These are phyloP conservation scores for Fusarium caatingaense DNA, from an alignment of 2,329 filamentous ascomycete species.

Conservation along the genomic window DNA sequence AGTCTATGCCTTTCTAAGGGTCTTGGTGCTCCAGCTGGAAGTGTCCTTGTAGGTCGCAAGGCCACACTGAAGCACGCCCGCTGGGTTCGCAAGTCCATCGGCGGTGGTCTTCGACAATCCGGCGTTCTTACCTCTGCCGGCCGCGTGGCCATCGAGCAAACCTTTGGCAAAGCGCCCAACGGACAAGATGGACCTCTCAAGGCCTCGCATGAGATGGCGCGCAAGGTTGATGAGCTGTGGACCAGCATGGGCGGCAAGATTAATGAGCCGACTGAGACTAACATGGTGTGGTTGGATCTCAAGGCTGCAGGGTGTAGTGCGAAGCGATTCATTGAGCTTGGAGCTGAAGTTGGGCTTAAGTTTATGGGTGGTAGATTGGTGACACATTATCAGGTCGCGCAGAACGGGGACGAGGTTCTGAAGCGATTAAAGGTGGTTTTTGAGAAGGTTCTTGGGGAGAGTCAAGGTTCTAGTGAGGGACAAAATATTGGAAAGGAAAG, in stretches of 20 bases:
- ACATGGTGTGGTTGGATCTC: constrained; percentile 90
- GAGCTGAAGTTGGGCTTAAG: constrained; percentile 57
- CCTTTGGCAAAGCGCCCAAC: constrained; percentile 53
- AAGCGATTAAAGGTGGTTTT: constrained; percentile 67
- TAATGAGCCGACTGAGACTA: constrained; percentile 80
- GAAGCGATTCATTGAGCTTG: constrained; percentile 54
- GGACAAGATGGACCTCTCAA: constrained; percentile 67
- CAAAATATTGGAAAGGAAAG: constrained; percentile 43
- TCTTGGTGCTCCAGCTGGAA: constrained; percentile 83
- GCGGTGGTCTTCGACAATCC: constrained; percentile 78
- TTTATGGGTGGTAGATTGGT: constrained; percentile 58
- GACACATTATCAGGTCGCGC: constrained; percentile 70
- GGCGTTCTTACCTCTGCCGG: constrained; percentile 80
- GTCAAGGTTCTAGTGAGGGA: constrained; percentile 10
- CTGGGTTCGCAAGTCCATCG: constrained; percentile 74
- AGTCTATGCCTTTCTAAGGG: constrained; percentile 86
- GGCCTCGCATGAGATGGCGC: constrained; percentile 71
- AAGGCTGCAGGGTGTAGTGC: constrained; percentile 63
- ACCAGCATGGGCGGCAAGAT: constrained; percentile 74
- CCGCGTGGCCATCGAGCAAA: constrained; percentile 70
- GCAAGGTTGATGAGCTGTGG: constrained; percentile 77
- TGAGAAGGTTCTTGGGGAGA: constrained; percentile 46
- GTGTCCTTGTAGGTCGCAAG: constrained; percentile 71
- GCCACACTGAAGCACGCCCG: constrained; percentile 54
- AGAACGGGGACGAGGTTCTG: constrained; percentile 69